phyloP scores from a whole-genome alignment of 1,139 yeast genomes.

The Pichia sp. region DNA sequence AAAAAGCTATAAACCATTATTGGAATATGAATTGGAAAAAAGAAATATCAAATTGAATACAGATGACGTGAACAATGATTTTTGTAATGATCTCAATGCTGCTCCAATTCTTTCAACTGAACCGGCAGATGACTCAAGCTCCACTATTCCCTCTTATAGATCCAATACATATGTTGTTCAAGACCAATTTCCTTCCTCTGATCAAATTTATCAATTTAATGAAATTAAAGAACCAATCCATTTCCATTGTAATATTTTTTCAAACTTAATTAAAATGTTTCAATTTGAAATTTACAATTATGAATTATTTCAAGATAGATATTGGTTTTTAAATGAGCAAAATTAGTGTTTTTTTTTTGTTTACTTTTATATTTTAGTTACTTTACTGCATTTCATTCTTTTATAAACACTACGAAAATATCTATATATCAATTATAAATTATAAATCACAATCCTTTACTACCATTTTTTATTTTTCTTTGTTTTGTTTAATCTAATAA shows the following conservation, averaged over 20 bases:
- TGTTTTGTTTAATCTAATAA: too few species aligned
- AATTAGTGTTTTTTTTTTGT: too few species aligned
- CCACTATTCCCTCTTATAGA: constrained; percentile 20
- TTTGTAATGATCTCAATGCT: too few species aligned
- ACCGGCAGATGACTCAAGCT: background rate
- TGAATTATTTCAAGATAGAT: constrained; percentile 23
- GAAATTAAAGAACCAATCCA: constrained; percentile 27
- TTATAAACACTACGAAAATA: too few species aligned
- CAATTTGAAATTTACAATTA: constrained; percentile 27
- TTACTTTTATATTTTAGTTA: too few species aligned
- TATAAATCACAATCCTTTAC: background rate
- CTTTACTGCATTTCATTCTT: too few species aligned
- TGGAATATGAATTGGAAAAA: constrained; percentile 28
- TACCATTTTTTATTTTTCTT: too few species aligned
- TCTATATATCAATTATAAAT: too few species aligned
- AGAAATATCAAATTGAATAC: constrained; percentile 14
- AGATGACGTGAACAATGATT: too few species aligned
- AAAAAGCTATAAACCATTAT: constrained; percentile 25
- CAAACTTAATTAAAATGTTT: constrained; percentile 29
- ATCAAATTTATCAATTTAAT: constrained; percentile 22
- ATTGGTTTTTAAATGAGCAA: constrained; percentile 22
- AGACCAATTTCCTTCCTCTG: constrained; percentile 26
- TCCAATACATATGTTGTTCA: constrained; percentile 25
- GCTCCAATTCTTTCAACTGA: too few species aligned
- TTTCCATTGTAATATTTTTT: constrained; percentile 31